These are phyloP conservation scores for Aspergillus fijiensis DNA, from an alignment of 2,329 filamentous ascomycete genomes.

Conservation along the genomic window DNA sequence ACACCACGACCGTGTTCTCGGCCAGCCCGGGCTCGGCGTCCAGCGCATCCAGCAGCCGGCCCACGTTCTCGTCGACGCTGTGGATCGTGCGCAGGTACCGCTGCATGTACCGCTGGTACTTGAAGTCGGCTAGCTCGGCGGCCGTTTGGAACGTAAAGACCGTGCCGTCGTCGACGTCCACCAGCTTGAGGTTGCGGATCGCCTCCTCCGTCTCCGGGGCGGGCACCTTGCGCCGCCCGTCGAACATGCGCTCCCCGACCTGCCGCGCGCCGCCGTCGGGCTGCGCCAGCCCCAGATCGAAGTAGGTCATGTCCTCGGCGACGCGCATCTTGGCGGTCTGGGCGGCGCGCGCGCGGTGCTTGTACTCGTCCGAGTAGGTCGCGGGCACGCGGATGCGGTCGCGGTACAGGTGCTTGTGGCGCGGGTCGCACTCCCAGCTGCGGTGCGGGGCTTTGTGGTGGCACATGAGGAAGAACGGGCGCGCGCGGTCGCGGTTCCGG, in stretches of 20 bases:
- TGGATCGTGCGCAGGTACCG: constrained; percentile 56
- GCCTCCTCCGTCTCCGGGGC: background rate
- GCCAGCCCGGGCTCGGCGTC: constrained; percentile 39
- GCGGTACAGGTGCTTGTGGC: constrained; percentile 51
- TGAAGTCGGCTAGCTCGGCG: constrained; percentile 52
- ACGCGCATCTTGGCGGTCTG: too few species aligned
- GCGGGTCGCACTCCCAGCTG: constrained; percentile 52
- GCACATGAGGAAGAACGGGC: constrained; percentile 57
- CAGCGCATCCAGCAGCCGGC: constrained; percentile 50
- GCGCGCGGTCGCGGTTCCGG: constrained; percentile 27
- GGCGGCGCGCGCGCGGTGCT: too few species aligned
- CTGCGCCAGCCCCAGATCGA: constrained; percentile 53
- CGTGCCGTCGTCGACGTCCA: constrained; percentile 44
- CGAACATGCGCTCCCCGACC: background rate
- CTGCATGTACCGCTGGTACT: constrained; percentile 59
- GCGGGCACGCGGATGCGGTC: constrained; percentile 24
- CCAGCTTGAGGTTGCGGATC: background rate
- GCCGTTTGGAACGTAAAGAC: constrained; percentile 48
- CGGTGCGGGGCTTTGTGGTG: constrained; percentile 58
- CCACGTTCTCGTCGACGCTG: constrained; percentile 54
- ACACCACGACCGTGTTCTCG: constrained; percentile 54
- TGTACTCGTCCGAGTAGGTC: too few species aligned
- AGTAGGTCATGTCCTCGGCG: constrained; percentile 40
- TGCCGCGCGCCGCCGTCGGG: constrained; percentile 46
- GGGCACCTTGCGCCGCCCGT: background rate